Conservation (phyloP, 257 asterid genomes). For the Forsythia viridissima region DNA sequence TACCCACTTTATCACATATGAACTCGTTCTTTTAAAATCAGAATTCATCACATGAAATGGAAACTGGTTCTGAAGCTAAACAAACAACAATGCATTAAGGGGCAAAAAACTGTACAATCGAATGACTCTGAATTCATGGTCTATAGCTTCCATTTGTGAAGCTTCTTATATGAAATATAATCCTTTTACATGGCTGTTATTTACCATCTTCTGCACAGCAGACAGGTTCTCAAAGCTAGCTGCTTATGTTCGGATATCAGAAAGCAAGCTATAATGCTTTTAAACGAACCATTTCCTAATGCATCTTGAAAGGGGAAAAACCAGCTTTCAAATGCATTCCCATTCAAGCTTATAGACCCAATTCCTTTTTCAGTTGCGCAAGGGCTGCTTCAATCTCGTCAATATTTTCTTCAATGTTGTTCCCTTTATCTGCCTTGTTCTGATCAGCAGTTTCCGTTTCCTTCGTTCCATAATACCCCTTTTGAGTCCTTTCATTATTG, state of each 20-base stretch:
- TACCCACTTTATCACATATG: not conserved
- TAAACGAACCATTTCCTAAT: not conserved
- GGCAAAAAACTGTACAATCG: not conserved
- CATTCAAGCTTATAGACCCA: conserved; percentile 55
- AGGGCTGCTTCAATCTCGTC: conserved; percentile 91
- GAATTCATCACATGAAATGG: not conserved
- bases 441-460: conserved; percentile 28
- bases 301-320: not conserved
- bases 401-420: conserved; percentile 58
- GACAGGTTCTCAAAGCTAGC: not conserved
- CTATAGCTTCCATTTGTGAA: not conserved
- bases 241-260: not conserved
- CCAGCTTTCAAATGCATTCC: not conserved
- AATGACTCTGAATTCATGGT: not conserved
- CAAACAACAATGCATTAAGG: not conserved
- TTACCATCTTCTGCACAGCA: not conserved
- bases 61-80: not conserved
- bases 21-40: not conserved
- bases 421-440: conserved; percentile 33
- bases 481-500: conserved; percentile 25
- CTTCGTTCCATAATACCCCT: conserved; percentile 30
- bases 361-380: conserved; percentile 71
- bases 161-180: not conserved
- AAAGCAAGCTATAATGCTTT: not conserved
- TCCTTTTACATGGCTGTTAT: not conserved